Percentiles rank a stretch among this genome's conserved stretches.
Evolutionary conservation across 306 rosid genomes (phyloP).

Genomic region (Oemleria cerasiformis): DNA sequence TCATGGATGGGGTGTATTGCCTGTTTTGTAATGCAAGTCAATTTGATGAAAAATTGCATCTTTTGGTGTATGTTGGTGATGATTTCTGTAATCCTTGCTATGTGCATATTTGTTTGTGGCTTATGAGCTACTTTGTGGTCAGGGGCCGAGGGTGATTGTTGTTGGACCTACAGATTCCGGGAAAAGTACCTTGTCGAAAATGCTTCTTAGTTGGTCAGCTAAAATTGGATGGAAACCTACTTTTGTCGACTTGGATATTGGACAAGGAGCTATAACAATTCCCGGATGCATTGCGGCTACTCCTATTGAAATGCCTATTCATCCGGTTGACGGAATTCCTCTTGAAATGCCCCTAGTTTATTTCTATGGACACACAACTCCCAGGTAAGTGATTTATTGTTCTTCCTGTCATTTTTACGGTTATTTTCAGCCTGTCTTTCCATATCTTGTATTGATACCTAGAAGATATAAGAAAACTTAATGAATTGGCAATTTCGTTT

Average conservation of each 20-base stretch:
- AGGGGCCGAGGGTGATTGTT: conserved; percentile 98
- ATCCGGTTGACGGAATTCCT: conserved; percentile 91
- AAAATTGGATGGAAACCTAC: conserved; percentile 96
- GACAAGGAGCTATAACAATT: conserved; percentile 89
- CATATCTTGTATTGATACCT: not conserved
- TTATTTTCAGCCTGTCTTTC: conserved; percentile 1
- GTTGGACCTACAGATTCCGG: conserved; percentile 96
- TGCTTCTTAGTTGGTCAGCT: conserved; percentile 99
- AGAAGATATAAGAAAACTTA: not conserved
- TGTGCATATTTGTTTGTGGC: conserved; percentile 17
- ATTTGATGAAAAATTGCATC: not conserved
- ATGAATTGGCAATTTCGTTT: not conserved
- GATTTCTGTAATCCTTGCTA: conserved; percentile 2
- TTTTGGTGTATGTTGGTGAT: not conserved
- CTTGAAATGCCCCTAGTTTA: conserved; percentile 95
- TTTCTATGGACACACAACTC: conserved; percentile 81
- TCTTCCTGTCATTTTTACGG: not conserved
- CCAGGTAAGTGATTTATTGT: conserved; percentile 45
- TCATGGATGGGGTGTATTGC: not conserved
- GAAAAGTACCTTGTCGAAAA: conserved; percentile 81
- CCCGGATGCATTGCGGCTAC: conserved; percentile 97
- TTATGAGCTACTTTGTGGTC: conserved; percentile 20
- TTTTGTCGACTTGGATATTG: conserved; percentile 89
- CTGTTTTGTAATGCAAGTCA: not conserved
- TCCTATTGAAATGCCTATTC: conserved; percentile 94